These are phyloP conservation scores for Schwanniomyces yamadae DNA, from an alignment of 805 yeast genomes.

Conservation along the genomic window DNA sequence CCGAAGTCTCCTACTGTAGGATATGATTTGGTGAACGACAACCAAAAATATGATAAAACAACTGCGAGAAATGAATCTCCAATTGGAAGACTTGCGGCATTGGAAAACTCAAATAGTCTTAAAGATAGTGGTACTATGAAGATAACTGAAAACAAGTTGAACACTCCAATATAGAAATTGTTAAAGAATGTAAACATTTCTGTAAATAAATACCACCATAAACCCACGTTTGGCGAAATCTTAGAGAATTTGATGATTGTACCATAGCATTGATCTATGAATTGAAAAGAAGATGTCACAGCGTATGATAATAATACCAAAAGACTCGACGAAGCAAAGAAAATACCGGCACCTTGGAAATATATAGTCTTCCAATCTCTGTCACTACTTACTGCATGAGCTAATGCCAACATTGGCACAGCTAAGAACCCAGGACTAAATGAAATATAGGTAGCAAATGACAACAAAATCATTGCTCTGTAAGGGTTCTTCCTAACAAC, in stretches of 20 bases:
- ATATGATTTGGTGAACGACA: constrained; percentile 73
- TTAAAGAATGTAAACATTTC: constrained; percentile 91
- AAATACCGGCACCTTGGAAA: constrained; percentile 19
- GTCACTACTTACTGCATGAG: constrained; percentile 15
- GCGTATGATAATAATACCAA: constrained; percentile 27
- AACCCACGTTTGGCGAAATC: constrained; percentile 84
- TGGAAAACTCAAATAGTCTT: constrained; percentile 47
- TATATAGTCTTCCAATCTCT: constrained; percentile 9
- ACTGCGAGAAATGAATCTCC: constrained; percentile 61
- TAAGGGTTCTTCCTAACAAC: constrained; percentile 40
- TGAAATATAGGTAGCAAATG: constrained; percentile 63
- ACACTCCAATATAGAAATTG: constrained; percentile 78
- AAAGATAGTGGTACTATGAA: constrained; percentile 74
- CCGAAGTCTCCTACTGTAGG: constrained; percentile 81
- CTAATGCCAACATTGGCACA: constrained; percentile 53
- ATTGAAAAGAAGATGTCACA: constrained; percentile 25
- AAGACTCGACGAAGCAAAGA: constrained; percentile 15
- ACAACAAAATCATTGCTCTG: constrained; percentile 51
- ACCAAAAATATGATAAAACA: constrained; percentile 41
- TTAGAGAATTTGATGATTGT: constrained; percentile 60
- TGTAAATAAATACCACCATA: constrained; percentile 98
- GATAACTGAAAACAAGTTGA: constrained; percentile 68
- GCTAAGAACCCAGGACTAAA: constrained; percentile 60
- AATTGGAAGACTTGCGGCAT: not conserved
- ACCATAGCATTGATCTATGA: constrained; percentile 46